Evolutionary conservation across 1,284 basidiomycete species (phyloP).

Genomic region (Ganoderma multipileum): DNA sequence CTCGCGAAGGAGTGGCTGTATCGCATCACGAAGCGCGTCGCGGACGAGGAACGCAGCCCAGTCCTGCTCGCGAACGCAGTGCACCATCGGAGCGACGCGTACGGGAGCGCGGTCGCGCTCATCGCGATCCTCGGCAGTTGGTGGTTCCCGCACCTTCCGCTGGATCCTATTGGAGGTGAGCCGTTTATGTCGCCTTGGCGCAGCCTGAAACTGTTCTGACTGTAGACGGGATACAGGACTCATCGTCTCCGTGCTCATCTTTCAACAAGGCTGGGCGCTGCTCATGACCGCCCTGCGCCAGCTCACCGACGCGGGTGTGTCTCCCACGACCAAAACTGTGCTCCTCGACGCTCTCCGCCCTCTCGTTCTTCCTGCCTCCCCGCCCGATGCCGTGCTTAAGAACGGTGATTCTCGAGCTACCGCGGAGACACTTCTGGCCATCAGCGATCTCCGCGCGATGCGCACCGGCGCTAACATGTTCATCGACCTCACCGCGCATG

Average conservation of each 20-base stretch:
- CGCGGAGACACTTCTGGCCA: slow-evolving; percentile 46
- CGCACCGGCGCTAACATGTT: slow-evolving; percentile 79
- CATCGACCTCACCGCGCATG: slow-evolving; percentile 77
- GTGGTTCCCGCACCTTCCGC: slow-evolving; percentile 83
- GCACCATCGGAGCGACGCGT: slow-evolving; percentile 95
- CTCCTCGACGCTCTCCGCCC: slow-evolving; percentile 63
- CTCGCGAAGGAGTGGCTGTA: slow-evolving; percentile 94
- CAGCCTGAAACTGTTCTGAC: slow-evolving; percentile 1
- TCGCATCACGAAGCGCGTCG: slow-evolving; percentile 86
- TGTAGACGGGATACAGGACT: slow-evolving; percentile 56
- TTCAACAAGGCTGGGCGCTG: slow-evolving; percentile 83
- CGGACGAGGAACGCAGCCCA: slow-evolving; percentile 88
- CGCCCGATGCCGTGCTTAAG: slow-evolving; percentile 15
- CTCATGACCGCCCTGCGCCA: slow-evolving; percentile 81
- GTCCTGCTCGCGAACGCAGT: slow-evolving; percentile 93
- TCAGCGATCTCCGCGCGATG: slow-evolving; percentile 76
- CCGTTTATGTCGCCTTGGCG: neutral
- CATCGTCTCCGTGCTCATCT: slow-evolving; percentile 88
- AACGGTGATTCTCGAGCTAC: neutral
- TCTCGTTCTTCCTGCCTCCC: slow-evolving; percentile 48
- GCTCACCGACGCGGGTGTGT: slow-evolving; percentile 86
- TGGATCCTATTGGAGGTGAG: slow-evolving; percentile 93
- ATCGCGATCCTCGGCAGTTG: slow-evolving; percentile 90
- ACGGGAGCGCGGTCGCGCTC: slow-evolving; percentile 88
- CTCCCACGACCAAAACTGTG: slow-evolving; percentile 57